Percentiles rank a stretch among this genome's conserved stretches.
These are phyloP conservation scores for Suzukiozyma palmioleophila DNA, from an alignment of 1,139 yeast genomes.

Conservation along the genomic window DNA sequence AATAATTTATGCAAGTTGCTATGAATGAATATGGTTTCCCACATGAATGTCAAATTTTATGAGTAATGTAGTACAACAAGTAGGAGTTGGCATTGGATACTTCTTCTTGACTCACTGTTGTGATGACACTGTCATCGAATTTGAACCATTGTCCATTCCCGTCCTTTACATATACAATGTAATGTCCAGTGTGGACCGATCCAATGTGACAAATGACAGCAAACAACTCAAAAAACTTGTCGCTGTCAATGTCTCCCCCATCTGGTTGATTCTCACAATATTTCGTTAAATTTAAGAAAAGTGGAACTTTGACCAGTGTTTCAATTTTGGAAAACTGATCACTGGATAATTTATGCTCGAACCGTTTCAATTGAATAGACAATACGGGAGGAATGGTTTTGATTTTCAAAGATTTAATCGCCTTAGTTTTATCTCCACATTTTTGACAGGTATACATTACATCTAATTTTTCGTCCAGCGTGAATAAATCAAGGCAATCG, in stretches of 20 bases:
- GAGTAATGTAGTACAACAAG: conserved; percentile 70
- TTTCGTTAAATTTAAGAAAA: conserved; percentile 62
- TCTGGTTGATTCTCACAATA: conserved; percentile 42
- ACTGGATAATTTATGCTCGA: conserved; percentile 61
- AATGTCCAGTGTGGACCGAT: conserved; percentile 92
- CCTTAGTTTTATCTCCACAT: conserved; percentile 60
- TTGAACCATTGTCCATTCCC: conserved; percentile 77
- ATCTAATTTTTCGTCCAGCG: conserved; percentile 73
- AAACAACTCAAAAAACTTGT: conserved; percentile 66
- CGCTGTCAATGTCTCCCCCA: conserved; percentile 16
- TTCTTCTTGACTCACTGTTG: conserved; percentile 57
- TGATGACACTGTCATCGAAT: conserved; percentile 87
- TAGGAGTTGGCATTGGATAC: conserved; percentile 74
- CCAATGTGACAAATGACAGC: conserved; percentile 90
- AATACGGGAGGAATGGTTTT: conserved; percentile 71
- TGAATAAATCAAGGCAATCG: conserved; percentile 73
- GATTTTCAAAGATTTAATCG: conserved; percentile 66
- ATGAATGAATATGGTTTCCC: background rate
- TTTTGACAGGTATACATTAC: conserved; percentile 63
- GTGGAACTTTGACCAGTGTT: conserved; percentile 66
- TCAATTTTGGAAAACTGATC: conserved; percentile 72
- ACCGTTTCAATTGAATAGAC: conserved; percentile 81
- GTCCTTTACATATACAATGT: conserved; percentile 72
- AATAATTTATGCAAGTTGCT: background rate
- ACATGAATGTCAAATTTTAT: conserved; percentile 22